A percentile compares a stretch with the other conserved stretches of the same genome.
These are phyloP conservation scores for Truncatella angustata DNA, from an alignment of 2,329 filamentous ascomycete species.

Conservation along the genomic window DNA sequence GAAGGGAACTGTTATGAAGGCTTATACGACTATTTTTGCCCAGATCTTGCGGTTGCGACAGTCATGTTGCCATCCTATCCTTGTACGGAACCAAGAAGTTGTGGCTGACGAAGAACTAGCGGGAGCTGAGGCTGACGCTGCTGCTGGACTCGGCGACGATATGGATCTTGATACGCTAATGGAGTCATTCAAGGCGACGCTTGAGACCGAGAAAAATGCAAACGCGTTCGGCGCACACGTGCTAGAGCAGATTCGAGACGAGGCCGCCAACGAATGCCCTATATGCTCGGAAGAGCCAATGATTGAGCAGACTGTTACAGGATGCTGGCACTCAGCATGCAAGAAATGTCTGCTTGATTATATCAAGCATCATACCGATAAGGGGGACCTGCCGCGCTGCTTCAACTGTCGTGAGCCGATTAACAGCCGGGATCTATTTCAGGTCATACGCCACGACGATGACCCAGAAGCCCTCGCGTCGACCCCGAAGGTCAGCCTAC, in stretches of 20 bases:
- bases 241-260: constrained; percentile 85
- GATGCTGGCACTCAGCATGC: constrained; percentile 97
- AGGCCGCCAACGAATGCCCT: constrained; percentile 85
- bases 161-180: constrained; percentile 93
- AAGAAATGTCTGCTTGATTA: constrained; percentile 89
- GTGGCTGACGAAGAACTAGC: constrained; percentile 88
- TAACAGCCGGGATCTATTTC: constrained; percentile 82
- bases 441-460: constrained; percentile 80
- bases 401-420: constrained; percentile 88
- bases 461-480: constrained; percentile 44
- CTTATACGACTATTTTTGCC: constrained; percentile 95
- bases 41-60: constrained; percentile 92
- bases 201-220: constrained; percentile 59
- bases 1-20: constrained; percentile 89
- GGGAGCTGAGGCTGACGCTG: constrained; percentile 72
- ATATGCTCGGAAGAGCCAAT: constrained; percentile 96
- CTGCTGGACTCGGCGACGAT: constrained; percentile 82
- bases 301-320: constrained; percentile 89
- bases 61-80: constrained; percentile 87
- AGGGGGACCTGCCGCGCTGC: constrained; percentile 73
- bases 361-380: constrained; percentile 81
- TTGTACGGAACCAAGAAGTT: constrained; percentile 81
- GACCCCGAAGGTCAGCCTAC: constrained; percentile 55
- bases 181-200: constrained; percentile 73
- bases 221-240: constrained; percentile 83